Conservation (phyloP, 257 asterid genomes). For the Primulina eburnea region DNA sequence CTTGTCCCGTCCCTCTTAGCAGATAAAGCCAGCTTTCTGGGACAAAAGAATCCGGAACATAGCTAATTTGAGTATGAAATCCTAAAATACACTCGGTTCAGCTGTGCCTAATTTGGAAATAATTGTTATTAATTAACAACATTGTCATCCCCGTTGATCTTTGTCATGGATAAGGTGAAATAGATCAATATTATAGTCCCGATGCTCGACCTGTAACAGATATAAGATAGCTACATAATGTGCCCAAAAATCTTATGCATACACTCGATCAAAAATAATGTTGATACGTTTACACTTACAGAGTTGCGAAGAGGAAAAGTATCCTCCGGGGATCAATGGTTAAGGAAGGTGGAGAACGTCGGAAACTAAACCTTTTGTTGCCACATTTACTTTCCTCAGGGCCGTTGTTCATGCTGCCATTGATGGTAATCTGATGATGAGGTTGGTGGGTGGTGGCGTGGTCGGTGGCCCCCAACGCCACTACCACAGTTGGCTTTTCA, state of each 20-base stretch:
- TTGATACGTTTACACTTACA: slow-evolving; percentile 36
- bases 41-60: background rate
- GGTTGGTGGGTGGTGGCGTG: slow-evolving; percentile 37
- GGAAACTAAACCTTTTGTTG: slow-evolving; percentile 44
- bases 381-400: slow-evolving; percentile 40
- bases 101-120: background rate
- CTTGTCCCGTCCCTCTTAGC: background rate
- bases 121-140: background rate
- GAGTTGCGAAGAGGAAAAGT: slow-evolving; percentile 74
- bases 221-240: background rate
- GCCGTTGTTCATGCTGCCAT: slow-evolving; percentile 27
- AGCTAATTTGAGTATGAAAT: background rate
- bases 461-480: slow-evolving; percentile 50
- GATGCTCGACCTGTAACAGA: slow-evolving; percentile 29
- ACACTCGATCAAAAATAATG: too few species aligned
- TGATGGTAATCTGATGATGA: slow-evolving; percentile 77
- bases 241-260: background rate
- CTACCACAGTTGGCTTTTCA: slow-evolving; percentile 48
- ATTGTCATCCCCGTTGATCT: slow-evolving; percentile 17
- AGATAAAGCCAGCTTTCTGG: background rate
- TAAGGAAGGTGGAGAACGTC: slow-evolving; percentile 50
- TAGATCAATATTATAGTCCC: slow-evolving; percentile 30
- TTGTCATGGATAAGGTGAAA: slow-evolving; percentile 25
- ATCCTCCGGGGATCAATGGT: slow-evolving; percentile 59
- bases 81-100: background rate